Conservation (phyloP, 352 stramenopile species). For the Phytophthora fragariae region DNA sequence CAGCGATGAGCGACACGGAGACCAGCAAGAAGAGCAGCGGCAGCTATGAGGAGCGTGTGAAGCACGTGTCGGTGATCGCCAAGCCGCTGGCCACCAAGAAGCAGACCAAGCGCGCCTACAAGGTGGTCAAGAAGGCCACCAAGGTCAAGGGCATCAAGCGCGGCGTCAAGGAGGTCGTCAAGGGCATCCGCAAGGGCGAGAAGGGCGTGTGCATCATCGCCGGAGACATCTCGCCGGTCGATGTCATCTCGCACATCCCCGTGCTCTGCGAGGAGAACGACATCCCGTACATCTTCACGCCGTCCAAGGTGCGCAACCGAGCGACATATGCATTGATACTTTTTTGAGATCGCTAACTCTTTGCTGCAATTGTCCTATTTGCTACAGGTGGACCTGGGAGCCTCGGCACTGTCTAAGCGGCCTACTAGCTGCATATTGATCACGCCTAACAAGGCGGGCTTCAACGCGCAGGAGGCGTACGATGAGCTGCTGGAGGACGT, state of each 20-base stretch:
- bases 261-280: conserved; percentile 99
- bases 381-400: conserved; percentile 90
- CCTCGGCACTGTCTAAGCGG: conserved; percentile 97
- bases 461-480: conserved; percentile 90
- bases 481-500: conserved; percentile 91
- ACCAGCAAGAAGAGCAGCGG: conserved; percentile 59
- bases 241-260: conserved; percentile 99
- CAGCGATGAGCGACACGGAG: conserved; percentile 77
- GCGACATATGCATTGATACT: neutral
- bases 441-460: conserved; percentile 92
- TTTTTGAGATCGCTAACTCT: conserved; percentile 10
- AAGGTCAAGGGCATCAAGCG: conserved; percentile 97
- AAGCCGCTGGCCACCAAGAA: conserved; percentile 99
- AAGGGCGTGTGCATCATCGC: conserved; percentile 99
- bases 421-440: conserved; percentile 99
- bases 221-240: conserved; percentile 99
- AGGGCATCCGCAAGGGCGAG: conserved; percentile 97
- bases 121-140: conserved; percentile 95
- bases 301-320: conserved; percentile 88
- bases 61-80: conserved; percentile 93
- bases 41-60: conserved; percentile 86
- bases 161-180: conserved; percentile 99
- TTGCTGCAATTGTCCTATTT: conserved; percentile 17
- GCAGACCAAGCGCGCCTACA: conserved; percentile 94
- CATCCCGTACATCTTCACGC: conserved; percentile 99